A percentile compares a stretch with the other conserved stretches of the same genome.
Evolutionary conservation across 805 yeast genomes (phyloP).

Genomic region (Saccharomycopsis fodiens): DNA sequence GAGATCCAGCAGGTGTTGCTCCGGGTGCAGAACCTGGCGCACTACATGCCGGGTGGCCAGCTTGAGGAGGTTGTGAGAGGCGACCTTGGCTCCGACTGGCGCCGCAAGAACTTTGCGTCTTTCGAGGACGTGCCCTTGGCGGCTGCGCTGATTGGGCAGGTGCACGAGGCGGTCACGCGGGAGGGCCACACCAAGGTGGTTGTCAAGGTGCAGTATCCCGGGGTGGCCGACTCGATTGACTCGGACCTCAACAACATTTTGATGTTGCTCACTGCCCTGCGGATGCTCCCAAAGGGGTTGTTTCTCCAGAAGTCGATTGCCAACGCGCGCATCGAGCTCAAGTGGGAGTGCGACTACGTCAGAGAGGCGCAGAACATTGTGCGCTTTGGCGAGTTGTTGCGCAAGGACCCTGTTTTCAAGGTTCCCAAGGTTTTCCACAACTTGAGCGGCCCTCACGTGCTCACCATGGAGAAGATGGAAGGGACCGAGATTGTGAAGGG

Average conservation of each 20-base stretch:
- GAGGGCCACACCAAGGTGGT: constrained; percentile 66
- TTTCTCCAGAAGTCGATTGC: constrained; percentile 88
- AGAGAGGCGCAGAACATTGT: constrained; percentile 79
- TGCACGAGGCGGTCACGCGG: constrained; percentile 71
- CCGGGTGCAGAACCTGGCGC: constrained; percentile 88
- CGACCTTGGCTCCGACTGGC: constrained; percentile 80
- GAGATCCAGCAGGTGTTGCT: constrained; percentile 77
- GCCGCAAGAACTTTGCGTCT: constrained; percentile 49
- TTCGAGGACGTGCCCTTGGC: constrained; percentile 91
- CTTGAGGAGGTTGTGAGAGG: constrained; percentile 62
- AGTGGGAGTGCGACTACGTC: constrained; percentile 95
- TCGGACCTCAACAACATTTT: constrained; percentile 84
- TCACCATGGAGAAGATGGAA: constrained; percentile 83
- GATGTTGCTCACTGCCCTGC: constrained; percentile 76
- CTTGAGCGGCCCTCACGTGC: constrained; percentile 70
- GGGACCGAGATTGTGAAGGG: constrained; percentile 81
- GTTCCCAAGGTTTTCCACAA: constrained; percentile 80
- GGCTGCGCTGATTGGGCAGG: constrained; percentile 97
- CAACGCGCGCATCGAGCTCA: constrained; percentile 85
- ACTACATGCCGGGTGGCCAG: constrained; percentile 94
- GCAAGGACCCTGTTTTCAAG: constrained; percentile 52
- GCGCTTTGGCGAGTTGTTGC: constrained; percentile 55
- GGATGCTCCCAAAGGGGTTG: constrained; percentile 82
- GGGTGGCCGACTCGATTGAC: constrained; percentile 89
- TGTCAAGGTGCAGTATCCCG: constrained; percentile 95